Evolutionary conservation across 495 filamentous ascomycete genomes (phyloP).

Genomic region (Hyaloscypha bicolor): DNA sequence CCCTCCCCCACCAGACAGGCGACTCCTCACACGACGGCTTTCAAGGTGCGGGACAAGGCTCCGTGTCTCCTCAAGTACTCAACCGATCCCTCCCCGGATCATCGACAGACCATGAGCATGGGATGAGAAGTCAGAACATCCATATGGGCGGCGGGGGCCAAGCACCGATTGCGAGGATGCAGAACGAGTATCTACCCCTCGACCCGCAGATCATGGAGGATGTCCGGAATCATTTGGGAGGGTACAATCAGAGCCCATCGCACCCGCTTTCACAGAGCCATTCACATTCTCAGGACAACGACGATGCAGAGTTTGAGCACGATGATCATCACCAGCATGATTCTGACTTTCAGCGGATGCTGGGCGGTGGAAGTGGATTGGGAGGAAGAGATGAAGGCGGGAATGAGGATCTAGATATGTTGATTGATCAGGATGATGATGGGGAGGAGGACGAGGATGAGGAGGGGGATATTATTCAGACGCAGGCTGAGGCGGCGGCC

Average conservation of each 20-base stretch:
- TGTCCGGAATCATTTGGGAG: conserved; percentile 25
- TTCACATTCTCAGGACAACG: conserved; percentile 10
- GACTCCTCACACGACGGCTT: conserved; percentile 8
- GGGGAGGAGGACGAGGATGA: conserved; percentile 19
- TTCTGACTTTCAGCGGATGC: conserved; percentile 33
- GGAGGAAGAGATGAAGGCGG: conserved; percentile 41
- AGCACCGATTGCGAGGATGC: conserved; percentile 25
- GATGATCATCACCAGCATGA: conserved; percentile 13
- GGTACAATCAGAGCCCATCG: conserved; percentile 11
- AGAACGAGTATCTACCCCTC: conserved; percentile 31
- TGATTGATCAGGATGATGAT: conserved; percentile 44
- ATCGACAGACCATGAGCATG: not conserved
- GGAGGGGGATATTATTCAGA: conserved; percentile 24
- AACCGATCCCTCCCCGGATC: conserved; percentile 25
- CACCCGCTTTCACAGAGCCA: not conserved
- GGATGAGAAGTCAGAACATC: not conserved
- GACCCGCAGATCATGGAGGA: conserved; percentile 36
- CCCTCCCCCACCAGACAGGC: conserved; percentile 18
- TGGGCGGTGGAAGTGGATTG: conserved; percentile 8
- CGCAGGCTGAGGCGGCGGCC: conserved; percentile 23
- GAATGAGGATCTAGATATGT: conserved; percentile 54
- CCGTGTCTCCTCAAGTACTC: conserved; percentile 32
- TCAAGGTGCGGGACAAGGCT: conserved; percentile 24
- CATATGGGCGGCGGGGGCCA: not conserved
- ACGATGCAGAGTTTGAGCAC: conserved; percentile 21